A percentile compares a stretch with the other conserved stretches of the same genome.
These are phyloP conservation scores for Clitopilus hobsonii DNA, from an alignment of 768 basidiomycete species.

Conservation along the genomic window DNA sequence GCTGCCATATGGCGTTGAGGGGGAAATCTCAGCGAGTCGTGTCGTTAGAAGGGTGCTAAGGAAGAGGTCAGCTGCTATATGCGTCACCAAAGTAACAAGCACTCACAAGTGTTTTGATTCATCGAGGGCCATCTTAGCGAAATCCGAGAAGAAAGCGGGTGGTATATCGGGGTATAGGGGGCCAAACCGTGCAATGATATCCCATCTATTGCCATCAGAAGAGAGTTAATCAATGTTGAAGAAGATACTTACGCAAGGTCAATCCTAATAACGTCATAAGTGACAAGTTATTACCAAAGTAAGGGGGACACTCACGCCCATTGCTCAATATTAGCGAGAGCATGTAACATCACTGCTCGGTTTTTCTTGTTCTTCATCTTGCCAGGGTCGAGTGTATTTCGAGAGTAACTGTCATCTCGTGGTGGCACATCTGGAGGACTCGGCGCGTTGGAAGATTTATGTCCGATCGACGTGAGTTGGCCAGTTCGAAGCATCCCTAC, in stretches of 20 bases:
- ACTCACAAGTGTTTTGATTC: slow-evolving; percentile 77
- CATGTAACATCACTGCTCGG: slow-evolving; percentile 72
- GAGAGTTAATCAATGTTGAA: not conserved
- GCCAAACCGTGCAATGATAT: slow-evolving; percentile 78
- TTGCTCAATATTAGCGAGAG: slow-evolving; percentile 82
- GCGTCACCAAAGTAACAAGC: not conserved
- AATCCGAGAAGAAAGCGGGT: slow-evolving; percentile 75
- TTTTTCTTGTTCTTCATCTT: slow-evolving; percentile 60
- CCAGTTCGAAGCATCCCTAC: slow-evolving; percentile 68
- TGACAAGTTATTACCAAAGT: not conserved
- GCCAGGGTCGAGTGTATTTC: slow-evolving; percentile 53
- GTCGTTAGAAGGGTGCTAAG: slow-evolving; percentile 52
- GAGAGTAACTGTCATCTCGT: slow-evolving; percentile 45
- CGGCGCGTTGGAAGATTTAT: slow-evolving; percentile 44
- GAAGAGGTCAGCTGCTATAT: not conserved
- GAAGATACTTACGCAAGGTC: slow-evolving; percentile 60
- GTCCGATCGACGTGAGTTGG: slow-evolving; percentile 60
- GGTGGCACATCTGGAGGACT: slow-evolving; percentile 61
- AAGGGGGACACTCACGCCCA: slow-evolving; percentile 62
- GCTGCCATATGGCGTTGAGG: slow-evolving; percentile 67
- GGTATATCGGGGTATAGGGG: slow-evolving; percentile 56
- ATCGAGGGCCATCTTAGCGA: slow-evolving; percentile 80
- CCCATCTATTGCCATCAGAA: slow-evolving; percentile 49
- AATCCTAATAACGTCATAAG: slow-evolving; percentile 34
- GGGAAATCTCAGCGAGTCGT: slow-evolving; percentile 56